Percentiles rank a stretch among this genome's conserved stretches.
Conservation (phyloP, 2,329 filamentous ascomycete genomes). For the Epichloe amarillans region DNA sequence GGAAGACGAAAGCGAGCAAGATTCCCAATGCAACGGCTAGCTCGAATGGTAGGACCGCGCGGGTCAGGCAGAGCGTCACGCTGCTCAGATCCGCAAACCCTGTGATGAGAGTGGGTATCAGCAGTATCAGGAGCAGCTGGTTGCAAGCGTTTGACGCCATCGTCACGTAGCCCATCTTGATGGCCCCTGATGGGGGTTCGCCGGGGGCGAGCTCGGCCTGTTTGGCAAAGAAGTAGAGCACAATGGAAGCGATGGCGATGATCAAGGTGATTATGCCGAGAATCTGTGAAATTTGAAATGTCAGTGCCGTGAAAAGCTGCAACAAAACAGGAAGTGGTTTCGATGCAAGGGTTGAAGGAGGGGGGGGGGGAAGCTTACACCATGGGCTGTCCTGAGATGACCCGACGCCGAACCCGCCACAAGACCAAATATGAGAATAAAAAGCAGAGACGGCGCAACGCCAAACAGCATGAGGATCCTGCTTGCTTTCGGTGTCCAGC, state of each 20-base stretch:
- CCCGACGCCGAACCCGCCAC: constrained; percentile 10
- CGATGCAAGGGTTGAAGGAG: background rate
- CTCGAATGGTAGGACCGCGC: constrained; percentile 15
- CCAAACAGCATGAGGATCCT: constrained; percentile 15
- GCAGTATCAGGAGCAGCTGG: constrained; percentile 14
- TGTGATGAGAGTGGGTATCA: constrained; percentile 10
- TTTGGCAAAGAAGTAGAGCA: constrained; percentile 14
- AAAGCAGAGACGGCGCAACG: constrained; percentile 13
- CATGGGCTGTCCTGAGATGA: constrained; percentile 18
- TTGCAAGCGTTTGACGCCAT: constrained; percentile 11
- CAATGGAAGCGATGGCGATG: constrained; percentile 12
- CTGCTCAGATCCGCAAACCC: constrained; percentile 18
- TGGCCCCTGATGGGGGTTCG: background rate
- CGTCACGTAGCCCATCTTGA: background rate
- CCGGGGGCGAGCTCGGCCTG: background rate
- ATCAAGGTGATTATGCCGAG: constrained; percentile 16
- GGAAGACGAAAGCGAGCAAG: constrained; percentile 11
- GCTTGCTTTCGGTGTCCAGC: constrained; percentile 11
- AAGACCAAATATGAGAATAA: constrained; percentile 16
- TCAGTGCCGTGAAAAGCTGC: background rate
- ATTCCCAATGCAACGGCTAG: constrained; percentile 14
- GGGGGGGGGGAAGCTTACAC: constrained; percentile 9
- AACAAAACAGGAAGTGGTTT: too few species aligned
- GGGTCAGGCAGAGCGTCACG: constrained; percentile 16
- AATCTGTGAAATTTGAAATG: constrained; percentile 9